Evolutionary conservation across 495 filamentous ascomycete species (phyloP), one percentile per base, ranked within the genome.

Genomic region (Podospora didyma): DNA sequence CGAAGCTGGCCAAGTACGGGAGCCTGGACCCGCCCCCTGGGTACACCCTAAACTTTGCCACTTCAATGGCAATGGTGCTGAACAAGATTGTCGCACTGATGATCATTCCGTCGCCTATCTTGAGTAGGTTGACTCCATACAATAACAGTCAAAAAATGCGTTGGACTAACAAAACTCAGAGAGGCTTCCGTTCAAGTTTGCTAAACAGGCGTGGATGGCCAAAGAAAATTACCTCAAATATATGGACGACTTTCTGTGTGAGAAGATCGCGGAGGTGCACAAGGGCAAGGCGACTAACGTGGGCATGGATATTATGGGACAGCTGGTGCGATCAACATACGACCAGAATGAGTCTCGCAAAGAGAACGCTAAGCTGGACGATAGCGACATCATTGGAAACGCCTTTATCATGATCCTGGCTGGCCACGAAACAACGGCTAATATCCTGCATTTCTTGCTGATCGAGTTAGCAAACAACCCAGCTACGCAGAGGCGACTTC

Each of bases 341-440:
- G 69, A 68, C 34, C 39, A 42, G 12, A 50, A 57, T 10, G 41
- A 34, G 10, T 50, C 31, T 20, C 52, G 68, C 17, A 62, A 69
- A 41, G 55, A 53, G 14, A 47, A 41, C 31, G 41, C 24, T 19
- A 59, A 72, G 26, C 62, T 86, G 11, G 68, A 67, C 3, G 78
- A 85, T 59, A 69, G 71, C 16, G 86, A 89, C 46, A 84, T 90
- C 59, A 73, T 87, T 22, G 85, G 83, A 28, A 88, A 90, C 62
- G 81, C 85, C 11, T 90, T 88, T 67, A 80, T 89, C 61, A 84
- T 88, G 66, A 80, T 84, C 41, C 72, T 89, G 14, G 86, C 87
- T 1, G 87, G 87, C 20, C 87, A 90, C 66, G 87, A 89, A 64
- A 87, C 87, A 1, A 82, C 85, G 3, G 86, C 86, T 46, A 88